Base-by-base conservation (phyloP, 176 grass and related monocot genomes). In the Melocanna baccifera region DNA sequence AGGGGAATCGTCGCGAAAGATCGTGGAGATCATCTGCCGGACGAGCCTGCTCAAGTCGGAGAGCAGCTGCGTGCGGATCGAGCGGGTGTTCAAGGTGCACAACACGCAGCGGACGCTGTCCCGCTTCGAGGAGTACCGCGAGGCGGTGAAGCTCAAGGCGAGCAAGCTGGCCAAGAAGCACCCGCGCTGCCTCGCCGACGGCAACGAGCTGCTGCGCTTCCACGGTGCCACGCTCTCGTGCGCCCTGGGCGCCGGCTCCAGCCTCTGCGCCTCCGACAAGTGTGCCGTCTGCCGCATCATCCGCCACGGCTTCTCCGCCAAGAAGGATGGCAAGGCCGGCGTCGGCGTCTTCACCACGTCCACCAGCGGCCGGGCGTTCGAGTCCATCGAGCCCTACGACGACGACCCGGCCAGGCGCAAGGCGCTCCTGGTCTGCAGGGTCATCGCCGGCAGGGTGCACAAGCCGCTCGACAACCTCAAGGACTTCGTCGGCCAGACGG, bases 21-120 rank as follows among this genome's bases (percentile, higher is more conserved):
- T 99, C 48, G 96, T 99, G 41, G 96, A 99, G 87, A 93, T 99
- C 75, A 99, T 99, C 81, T 99, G 96, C 87, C 81, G 91, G 71
- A 94, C 93, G 72, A 96, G 93, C 89, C 86, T 91, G 84, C 76
- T 92, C 56, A 99, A 99, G 73, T 86, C 96, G 52, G 96, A 96
- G 55, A 96, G 90, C 90, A 92, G 85, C 81, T 87, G 87, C 62
- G 83, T 92, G 32, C 91, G 93, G 20, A 96, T 99, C 77, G 93
- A 99, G 25, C 79, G 93, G 2, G 93, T 99, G 15, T 87, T 99
- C 68, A 99, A 99, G 81, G 96, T 99, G 70, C 96, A 99, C 88
- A 99, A 99, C 93, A 99, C 81, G 80, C 96, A 99, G 82, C 91
- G 91, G 6, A 96, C 96, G 36, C 86, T 99, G 22, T 73, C 91